phyloP scores from a whole-genome alignment of 306 rosid genomes.

The Hippophae tibetana region DNA sequence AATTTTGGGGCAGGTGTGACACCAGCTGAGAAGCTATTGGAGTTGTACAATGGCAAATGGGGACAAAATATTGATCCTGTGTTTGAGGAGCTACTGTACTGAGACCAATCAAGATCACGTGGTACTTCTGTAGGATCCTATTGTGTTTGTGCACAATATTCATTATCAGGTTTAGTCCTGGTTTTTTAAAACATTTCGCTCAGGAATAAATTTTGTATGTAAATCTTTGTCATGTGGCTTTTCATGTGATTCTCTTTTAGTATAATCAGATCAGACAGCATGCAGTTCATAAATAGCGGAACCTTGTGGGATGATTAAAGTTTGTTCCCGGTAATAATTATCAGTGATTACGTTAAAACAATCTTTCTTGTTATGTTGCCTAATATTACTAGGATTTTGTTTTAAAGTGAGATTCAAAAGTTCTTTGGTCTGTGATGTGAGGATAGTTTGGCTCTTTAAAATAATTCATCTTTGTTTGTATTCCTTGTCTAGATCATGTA shows the following conservation, averaged over 20 bases:
- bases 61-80: constrained; percentile 73
- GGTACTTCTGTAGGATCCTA: constrained; percentile 19
- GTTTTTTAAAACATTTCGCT: constrained; percentile 7
- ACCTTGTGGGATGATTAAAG: neutral
- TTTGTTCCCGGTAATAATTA: neutral
- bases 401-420: too few relatives aligned
- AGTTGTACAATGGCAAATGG: constrained; percentile 77
- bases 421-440: neutral
- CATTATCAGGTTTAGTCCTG: constrained; percentile 18
- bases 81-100: constrained; percentile 82
- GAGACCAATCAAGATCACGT: constrained; percentile 28
- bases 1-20: constrained; percentile 56
- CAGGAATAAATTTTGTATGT: constrained; percentile 26
- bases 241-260: constrained; percentile 15
- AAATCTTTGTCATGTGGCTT: constrained; percentile 28
- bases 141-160: constrained; percentile 22
- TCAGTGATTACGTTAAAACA: too few relatives aligned
- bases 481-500: constrained; percentile 17
- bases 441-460: neutral
- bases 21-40: constrained; percentile 87
- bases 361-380: too few relatives aligned
- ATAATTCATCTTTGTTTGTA: neutral
- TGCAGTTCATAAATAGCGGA: constrained; percentile 12
- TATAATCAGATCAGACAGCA: constrained; percentile 15
- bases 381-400: too few relatives aligned